A percentile compares a stretch with the other conserved stretches of the same genome.
phyloP scores from a whole-genome alignment of 2,329 filamentous ascomycete genomes.

The Penicillium hesseltinei region DNA sequence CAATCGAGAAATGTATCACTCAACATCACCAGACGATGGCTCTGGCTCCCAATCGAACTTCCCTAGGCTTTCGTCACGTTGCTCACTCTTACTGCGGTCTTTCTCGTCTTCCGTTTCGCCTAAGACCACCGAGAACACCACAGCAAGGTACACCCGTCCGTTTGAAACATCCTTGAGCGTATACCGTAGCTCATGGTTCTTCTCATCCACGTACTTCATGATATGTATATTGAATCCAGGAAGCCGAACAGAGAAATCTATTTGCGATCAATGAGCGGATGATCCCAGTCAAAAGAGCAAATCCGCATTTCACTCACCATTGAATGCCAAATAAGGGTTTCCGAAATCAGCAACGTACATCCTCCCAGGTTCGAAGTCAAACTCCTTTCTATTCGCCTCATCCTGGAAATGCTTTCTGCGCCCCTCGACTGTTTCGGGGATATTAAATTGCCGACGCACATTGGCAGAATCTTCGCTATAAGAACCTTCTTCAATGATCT shows the following conservation, averaged over 20 bases:
- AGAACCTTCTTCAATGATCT: slow-evolving; percentile 65
- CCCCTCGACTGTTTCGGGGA: slow-evolving; percentile 53
- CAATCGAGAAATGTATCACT: slow-evolving; percentile 10
- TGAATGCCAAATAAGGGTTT: slow-evolving; percentile 90
- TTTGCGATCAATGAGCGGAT: neutral
- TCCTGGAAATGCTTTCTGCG: slow-evolving; percentile 63
- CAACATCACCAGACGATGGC: slow-evolving; percentile 19
- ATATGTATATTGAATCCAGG: slow-evolving; percentile 39
- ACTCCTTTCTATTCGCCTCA: slow-evolving; percentile 54
- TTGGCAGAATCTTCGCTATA: slow-evolving; percentile 54
- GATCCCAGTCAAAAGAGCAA: neutral
- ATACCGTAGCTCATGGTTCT: slow-evolving; percentile 85
- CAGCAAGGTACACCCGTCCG: slow-evolving; percentile 72
- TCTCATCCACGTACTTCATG: slow-evolving; percentile 51
- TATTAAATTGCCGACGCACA: slow-evolving; percentile 48
- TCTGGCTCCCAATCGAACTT: slow-evolving; percentile 28
- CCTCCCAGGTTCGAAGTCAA: slow-evolving; percentile 61
- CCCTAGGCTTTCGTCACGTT: slow-evolving; percentile 13
- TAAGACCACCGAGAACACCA: slow-evolving; percentile 73
- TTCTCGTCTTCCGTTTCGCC: slow-evolving; percentile 24
- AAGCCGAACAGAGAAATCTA: slow-evolving; percentile 41
- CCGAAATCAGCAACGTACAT: slow-evolving; percentile 72
- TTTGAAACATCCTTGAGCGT: slow-evolving; percentile 79
- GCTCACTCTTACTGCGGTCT: neutral
- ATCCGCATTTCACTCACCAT: slow-evolving; percentile 46